These are phyloP conservation scores for Jatropha curcas DNA, from an alignment of 345 rosid genomes.

Conservation along the genomic window DNA sequence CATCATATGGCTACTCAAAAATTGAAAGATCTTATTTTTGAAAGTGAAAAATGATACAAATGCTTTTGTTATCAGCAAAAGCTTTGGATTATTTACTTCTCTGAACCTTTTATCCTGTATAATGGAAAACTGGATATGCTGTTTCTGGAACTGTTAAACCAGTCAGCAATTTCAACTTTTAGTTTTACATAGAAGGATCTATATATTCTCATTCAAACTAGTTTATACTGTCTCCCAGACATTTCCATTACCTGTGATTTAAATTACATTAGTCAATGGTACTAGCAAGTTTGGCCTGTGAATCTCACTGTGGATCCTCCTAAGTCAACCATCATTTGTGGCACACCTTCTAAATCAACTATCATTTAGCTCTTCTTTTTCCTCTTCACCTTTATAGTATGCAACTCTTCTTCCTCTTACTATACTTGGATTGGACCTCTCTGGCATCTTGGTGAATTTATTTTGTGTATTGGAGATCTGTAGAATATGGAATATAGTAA, in stretches of 20 bases:
- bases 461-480: background rate
- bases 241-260: background rate
- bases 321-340: background rate
- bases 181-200: background rate
- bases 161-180: background rate
- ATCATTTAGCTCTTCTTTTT: no score
- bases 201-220: background rate
- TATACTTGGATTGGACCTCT: no score
- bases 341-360: background rate
- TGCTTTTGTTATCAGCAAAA: background rate
- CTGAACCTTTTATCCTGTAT: background rate
- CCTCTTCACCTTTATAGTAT: background rate
- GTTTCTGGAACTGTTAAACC: conserved; percentile 5
- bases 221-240: background rate
- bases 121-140: conserved; percentile 1
- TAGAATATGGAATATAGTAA: background rate
- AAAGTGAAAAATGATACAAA: background rate
- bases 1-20: background rate
- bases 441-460: background rate
- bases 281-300: background rate
- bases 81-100: background rate
- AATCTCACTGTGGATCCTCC: background rate
- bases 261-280: background rate
- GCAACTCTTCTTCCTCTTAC: background rate
- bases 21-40: background rate